Evolutionary conservation across 169 alveolate genomes (phyloP).

Genomic region (Plasmodium ovale): DNA sequence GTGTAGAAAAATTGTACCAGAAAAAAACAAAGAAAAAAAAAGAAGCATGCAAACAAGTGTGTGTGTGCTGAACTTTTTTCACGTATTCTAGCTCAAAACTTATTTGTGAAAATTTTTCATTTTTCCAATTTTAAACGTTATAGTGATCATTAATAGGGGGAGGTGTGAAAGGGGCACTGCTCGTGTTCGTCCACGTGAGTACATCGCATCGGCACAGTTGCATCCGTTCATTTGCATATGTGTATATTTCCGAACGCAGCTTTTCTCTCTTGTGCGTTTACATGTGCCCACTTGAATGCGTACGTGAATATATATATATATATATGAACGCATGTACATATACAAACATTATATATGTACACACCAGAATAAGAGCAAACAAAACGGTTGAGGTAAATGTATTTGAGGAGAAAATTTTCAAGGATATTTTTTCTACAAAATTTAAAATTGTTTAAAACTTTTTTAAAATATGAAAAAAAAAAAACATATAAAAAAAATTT

Average conservation of each 20-base stretch:
- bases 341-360: not conserved
- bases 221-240: not conserved
- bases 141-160: not conserved
- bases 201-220: not conserved
- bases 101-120: not conserved
- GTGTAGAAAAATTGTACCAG: not conserved
- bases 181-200: too few relatives aligned
- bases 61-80: constrained; percentile 1
- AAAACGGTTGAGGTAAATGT: not conserved
- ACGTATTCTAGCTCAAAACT: constrained; percentile 17
- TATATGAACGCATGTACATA: not conserved
- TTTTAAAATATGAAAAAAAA: constrained; percentile 37
- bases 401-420: not conserved
- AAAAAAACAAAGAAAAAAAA: not conserved
- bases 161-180: not conserved
- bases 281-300: not conserved
- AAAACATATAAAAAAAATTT: constrained; percentile 1
- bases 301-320: too few relatives aligned
- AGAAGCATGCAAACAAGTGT: constrained; percentile 27
- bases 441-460: not conserved
- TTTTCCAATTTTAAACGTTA: not conserved
- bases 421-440: constrained; percentile 12
- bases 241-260: not conserved
- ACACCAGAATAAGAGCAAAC: not conserved
- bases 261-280: not conserved